phyloP scores from a whole-genome alignment of 2,329 filamentous ascomycete species.

The Ciborinia camelliae region DNA sequence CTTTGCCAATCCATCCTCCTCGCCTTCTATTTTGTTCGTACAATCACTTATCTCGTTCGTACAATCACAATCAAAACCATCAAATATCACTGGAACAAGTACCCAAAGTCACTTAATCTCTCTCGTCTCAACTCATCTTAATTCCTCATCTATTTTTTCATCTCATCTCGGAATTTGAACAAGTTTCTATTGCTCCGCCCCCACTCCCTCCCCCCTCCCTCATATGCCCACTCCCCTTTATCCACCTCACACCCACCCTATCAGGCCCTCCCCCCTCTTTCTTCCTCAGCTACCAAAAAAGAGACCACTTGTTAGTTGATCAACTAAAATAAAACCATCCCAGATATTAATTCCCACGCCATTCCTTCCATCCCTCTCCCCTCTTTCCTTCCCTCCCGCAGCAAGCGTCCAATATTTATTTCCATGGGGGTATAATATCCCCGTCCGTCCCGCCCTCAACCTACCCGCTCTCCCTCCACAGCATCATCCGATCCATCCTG shows the following conservation, averaged over 20 bases:
- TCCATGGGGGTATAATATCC: slow-evolving; percentile 12
- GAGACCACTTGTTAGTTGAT: not conserved
- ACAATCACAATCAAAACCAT: no score
- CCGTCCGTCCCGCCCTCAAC: not conserved
- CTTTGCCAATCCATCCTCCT: no score
- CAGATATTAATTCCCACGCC: not conserved
- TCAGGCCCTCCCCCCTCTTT: not conserved
- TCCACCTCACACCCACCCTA: not conserved
- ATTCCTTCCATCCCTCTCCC: not conserved
- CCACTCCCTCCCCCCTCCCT: not conserved
- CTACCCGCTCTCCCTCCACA: not conserved
- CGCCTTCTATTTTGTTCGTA: no score
- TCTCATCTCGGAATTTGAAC: not conserved
- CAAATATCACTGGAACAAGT: no score
- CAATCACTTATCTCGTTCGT: no score
- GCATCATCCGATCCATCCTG: not conserved
- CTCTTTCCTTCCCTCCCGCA: not conserved
- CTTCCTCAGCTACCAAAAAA: not conserved
- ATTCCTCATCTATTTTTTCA: not conserved
- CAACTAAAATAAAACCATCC: not conserved
- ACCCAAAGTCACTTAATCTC: not conserved
- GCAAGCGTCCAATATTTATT: not conserved
- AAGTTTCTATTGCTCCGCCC: not conserved
- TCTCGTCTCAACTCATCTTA: not conserved
- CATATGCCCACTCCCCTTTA: not conserved